phyloP scores from a whole-genome alignment of 306 rosid genomes.

The Citrullus amarus region DNA sequence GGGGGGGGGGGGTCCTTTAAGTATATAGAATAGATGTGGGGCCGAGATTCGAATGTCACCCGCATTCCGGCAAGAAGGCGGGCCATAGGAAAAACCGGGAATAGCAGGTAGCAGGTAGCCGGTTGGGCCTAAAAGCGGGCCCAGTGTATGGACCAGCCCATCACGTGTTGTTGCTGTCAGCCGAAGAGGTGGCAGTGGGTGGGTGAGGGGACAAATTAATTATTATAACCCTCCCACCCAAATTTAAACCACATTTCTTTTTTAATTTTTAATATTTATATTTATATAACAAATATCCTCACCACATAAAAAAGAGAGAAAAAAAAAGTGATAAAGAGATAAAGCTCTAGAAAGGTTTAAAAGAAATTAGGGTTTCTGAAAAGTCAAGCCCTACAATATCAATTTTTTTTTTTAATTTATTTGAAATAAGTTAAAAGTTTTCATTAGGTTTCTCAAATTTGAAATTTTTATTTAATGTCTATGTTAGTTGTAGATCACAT shows the following conservation, averaged over 20 bases:
- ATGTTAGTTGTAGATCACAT: too few relatives aligned
- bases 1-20: not conserved
- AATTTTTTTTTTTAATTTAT: too few relatives aligned
- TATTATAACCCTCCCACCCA: not conserved
- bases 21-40: not conserved
- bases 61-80: slow-evolving; percentile 9
- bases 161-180: slow-evolving; percentile 28
- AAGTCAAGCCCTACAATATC: not conserved
- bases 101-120: not conserved
- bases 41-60: slow-evolving; percentile 14
- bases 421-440: not conserved
- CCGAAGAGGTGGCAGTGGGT: slow-evolving; percentile 19
- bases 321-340: not conserved
- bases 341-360: not conserved
- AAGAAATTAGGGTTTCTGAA: not conserved
- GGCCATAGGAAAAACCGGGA: slow-evolving; percentile 5
- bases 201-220: slow-evolving; percentile 17
- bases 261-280: not conserved
- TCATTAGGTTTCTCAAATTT: not conserved
- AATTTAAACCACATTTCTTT: not conserved
- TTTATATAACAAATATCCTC: not conserved
- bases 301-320: not conserved
- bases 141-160: slow-evolving; percentile 19
- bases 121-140: slow-evolving; percentile 9
- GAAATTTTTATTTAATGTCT: not conserved